Evolutionary conservation across 2,329 filamentous ascomycete genomes (phyloP).

Genomic region (Fusarium pseudoanthophilum): DNA sequence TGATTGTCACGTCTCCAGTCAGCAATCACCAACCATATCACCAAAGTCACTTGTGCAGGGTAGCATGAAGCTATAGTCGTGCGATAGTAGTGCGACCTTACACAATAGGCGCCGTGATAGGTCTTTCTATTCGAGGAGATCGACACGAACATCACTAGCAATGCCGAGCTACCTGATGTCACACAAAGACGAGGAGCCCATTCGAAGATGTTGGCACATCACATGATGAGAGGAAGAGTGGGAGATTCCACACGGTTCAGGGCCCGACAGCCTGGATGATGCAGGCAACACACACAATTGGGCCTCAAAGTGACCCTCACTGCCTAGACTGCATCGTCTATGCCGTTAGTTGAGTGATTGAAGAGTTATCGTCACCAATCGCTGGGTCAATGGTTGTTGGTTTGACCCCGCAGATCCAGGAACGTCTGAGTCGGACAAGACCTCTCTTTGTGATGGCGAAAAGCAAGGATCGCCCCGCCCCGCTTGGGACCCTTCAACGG

Average conservation of each 20-base stretch:
- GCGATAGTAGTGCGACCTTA: conserved; percentile 35
- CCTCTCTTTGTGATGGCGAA: conserved; percentile 19
- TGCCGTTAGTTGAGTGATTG: conserved; percentile 11
- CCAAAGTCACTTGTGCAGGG: conserved; percentile 10
- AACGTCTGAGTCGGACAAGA: conserved; percentile 24
- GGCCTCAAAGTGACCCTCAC: conserved; percentile 31
- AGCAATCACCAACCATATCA: conserved; percentile 34
- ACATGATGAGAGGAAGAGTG: conserved; percentile 29
- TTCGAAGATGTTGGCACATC: conserved; percentile 32
- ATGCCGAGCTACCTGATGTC: conserved; percentile 24
- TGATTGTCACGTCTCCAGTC: conserved; percentile 23
- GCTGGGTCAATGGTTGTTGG: neutral
- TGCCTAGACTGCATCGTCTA: neutral
- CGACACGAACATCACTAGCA: conserved; percentile 5
- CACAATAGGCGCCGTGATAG: conserved; percentile 29
- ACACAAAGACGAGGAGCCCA: conserved; percentile 26
- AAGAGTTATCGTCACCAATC: conserved; percentile 11
- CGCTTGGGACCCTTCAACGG: conserved; percentile 13
- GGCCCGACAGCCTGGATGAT: conserved; percentile 30
- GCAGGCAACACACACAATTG: conserved; percentile 35
- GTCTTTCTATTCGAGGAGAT: conserved; percentile 23
- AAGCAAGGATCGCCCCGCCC: conserved; percentile 33
- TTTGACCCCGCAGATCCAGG: conserved; percentile 20
- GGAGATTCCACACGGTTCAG: conserved; percentile 19
- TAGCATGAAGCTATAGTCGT: conserved; percentile 33